Conservation (phyloP, 371 early-diverging fungal species). For the Apophysomyces elegans region DNA sequence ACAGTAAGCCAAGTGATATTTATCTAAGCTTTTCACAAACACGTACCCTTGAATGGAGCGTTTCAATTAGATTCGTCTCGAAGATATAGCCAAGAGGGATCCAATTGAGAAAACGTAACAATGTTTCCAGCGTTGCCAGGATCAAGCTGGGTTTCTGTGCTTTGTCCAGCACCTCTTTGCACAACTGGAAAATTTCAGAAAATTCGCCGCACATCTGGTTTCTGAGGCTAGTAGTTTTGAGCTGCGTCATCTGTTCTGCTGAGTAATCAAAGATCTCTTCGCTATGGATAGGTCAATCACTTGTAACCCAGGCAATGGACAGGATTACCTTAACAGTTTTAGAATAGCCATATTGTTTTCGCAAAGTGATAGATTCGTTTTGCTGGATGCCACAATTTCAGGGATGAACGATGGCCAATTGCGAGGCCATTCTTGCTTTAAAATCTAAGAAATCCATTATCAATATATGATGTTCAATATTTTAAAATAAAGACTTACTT, state of each 20-base stretch:
- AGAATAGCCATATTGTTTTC: constrained; percentile 99
- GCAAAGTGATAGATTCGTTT: constrained; percentile 91
- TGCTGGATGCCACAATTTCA: constrained; percentile 95
- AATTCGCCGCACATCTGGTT: constrained; percentile 97
- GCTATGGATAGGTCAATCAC: constrained; percentile 47
- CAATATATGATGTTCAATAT: not conserved
- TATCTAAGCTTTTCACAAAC: not conserved
- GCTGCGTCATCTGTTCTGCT: constrained; percentile 97
- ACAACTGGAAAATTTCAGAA: constrained; percentile 94
- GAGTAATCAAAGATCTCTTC: constrained; percentile 99
- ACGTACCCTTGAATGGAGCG: constrained; percentile 78
- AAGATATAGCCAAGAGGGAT: constrained; percentile 97
- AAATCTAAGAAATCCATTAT: constrained; percentile 67
- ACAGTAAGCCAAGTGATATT: not conserved
- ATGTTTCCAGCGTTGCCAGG: constrained; percentile 90
- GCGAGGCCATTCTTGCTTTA: constrained; percentile 99
- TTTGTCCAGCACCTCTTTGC: constrained; percentile 93
- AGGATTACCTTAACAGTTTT: constrained; percentile 86
- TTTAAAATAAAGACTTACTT: constrained; percentile 55
- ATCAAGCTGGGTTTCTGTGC: constrained; percentile 89
- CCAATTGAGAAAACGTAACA: constrained; percentile 96
- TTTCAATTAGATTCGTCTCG: constrained; percentile 91
- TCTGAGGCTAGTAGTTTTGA: constrained; percentile 90
- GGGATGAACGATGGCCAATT: constrained; percentile 99
- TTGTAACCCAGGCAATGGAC: not conserved